Conservation (phyloP, 305 asterid genomes). For the Fraxinus velutina region DNA sequence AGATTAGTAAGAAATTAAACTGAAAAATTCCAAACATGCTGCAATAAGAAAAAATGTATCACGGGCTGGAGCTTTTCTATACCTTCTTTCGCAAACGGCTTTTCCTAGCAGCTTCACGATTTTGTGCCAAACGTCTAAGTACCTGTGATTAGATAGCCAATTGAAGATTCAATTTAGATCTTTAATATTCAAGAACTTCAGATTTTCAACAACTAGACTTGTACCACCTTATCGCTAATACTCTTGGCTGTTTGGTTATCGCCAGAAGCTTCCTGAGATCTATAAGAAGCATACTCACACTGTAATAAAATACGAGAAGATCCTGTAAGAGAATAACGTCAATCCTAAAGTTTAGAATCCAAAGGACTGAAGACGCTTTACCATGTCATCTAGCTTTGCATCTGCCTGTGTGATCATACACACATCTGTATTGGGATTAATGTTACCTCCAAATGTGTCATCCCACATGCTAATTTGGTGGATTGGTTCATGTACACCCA, state of each 20-base stretch:
- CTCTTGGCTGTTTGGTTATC: conserved; percentile 51
- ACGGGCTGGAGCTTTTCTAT: neutral
- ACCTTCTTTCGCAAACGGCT: conserved; percentile 91
- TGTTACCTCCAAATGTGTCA: conserved; percentile 53
- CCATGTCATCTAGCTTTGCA: conserved; percentile 55
- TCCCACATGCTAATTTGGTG: conserved; percentile 88
- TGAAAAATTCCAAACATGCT: neutral
- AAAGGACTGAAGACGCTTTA: conserved; percentile 19
- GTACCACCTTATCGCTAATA: conserved; percentile 59
- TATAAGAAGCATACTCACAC: conserved; percentile 67
- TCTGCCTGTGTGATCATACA: conserved; percentile 42
- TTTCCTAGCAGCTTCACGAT: conserved; percentile 90
- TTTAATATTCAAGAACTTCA: neutral
- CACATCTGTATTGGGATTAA: conserved; percentile 43
- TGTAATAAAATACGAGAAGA: conserved; percentile 18
- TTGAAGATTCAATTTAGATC: neutral
- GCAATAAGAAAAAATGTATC: neutral
- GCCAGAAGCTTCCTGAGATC: conserved; percentile 49
- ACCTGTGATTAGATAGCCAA: conserved; percentile 39
- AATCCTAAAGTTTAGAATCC: neutral
- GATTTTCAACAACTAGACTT: neutral
- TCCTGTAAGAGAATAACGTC: neutral
- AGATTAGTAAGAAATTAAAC: neutral
- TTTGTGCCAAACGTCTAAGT: conserved; percentile 77
- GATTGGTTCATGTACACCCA: conserved; percentile 64